Conservation (phyloP, 129 eudicot genomes). For the Artemisia annua region DNA sequence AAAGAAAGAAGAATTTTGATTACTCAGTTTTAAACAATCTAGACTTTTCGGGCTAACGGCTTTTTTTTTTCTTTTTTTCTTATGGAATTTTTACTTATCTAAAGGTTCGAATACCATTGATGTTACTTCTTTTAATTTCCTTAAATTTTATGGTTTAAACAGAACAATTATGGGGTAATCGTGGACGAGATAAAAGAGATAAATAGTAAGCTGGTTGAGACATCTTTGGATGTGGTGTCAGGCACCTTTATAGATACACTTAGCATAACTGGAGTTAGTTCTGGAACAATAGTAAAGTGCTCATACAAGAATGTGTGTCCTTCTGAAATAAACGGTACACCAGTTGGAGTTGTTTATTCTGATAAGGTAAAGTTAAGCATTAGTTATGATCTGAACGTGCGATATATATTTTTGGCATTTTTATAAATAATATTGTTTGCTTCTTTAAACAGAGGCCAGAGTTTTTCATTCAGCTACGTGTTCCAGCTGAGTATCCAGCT, state of each 20-base stretch:
- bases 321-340: background rate
- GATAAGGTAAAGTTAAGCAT: conserved; percentile 17
- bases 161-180: conserved; percentile 23
- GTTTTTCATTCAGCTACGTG: conserved; percentile 30
- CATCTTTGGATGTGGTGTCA: conserved; percentile 21
- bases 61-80: no score
- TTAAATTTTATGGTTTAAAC: conserved; percentile 15
- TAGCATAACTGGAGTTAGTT: no score
- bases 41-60: background rate
- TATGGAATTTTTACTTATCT: background rate
- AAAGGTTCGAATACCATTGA: background rate
- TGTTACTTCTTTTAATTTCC: conserved; percentile 2
- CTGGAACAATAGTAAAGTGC: conserved; percentile 34
- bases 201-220: conserved; percentile 34
- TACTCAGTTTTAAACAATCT: background rate
- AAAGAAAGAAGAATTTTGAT: background rate
- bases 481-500: conserved; percentile 40
- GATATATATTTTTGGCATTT: background rate
- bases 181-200: conserved; percentile 37
- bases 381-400: background rate
- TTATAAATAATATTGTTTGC: background rate
- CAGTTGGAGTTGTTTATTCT: conserved; percentile 1
- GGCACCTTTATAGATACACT: conserved; percentile 5
- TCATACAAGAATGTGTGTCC: conserved; percentile 28
- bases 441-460: conserved; percentile 30